phyloP scores from a whole-genome alignment of 2,329 filamentous ascomycete species.

The Aureobasidium sp. region DNA sequence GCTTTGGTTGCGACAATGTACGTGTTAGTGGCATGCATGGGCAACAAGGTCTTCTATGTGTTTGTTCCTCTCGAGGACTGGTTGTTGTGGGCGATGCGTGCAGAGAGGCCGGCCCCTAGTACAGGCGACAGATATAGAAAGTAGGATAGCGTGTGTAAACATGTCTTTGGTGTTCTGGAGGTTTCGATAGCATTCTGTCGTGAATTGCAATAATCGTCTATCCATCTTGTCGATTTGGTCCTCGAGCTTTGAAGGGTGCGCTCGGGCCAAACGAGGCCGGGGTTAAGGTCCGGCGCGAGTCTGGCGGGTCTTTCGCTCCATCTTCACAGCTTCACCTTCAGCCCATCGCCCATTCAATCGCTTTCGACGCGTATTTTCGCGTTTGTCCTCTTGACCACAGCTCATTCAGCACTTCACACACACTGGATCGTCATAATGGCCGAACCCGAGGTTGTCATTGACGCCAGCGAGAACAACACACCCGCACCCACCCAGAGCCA shows the following conservation, averaged over 20 bases:
- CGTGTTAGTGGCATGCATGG: constrained; percentile 37
- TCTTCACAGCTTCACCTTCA: not conserved
- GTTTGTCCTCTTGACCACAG: not conserved
- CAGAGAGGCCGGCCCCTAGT: constrained; percentile 45
- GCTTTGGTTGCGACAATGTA: constrained; percentile 40
- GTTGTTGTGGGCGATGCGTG: constrained; percentile 38
- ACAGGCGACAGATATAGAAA: constrained; percentile 37
- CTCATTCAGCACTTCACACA: not conserved
- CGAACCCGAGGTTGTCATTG: constrained; percentile 24
- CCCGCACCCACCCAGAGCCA: constrained; percentile 22
- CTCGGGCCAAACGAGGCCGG: not conserved
- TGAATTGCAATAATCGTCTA: not conserved
- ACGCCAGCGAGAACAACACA: constrained; percentile 21
- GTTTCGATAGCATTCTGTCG: not conserved
- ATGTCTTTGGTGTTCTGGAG: not conserved
- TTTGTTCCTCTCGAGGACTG: constrained; percentile 44
- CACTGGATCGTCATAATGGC: constrained; percentile 19
- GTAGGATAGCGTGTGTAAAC: not conserved
- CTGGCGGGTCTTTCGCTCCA: not conserved
- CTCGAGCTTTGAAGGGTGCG: not conserved
- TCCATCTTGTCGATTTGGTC: not conserved
- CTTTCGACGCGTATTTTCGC: not conserved
- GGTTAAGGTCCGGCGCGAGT: not conserved
- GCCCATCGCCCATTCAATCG: not conserved
- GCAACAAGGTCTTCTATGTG: constrained; percentile 41